These are phyloP conservation scores for Monosporozyma siamensis DNA, from an alignment of 805 yeast genomes.

Conservation along the genomic window DNA sequence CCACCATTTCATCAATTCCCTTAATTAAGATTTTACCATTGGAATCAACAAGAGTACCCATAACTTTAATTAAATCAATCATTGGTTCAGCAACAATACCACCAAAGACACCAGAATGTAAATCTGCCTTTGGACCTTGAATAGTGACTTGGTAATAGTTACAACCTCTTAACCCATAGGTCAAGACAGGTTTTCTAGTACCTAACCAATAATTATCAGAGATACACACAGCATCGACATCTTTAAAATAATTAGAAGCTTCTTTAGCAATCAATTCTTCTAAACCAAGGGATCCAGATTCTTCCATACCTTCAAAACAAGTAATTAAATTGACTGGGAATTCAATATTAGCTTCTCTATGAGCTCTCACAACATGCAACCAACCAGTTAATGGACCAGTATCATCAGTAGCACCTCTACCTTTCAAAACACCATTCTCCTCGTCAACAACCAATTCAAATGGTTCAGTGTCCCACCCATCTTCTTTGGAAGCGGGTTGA, in stretches of 20 bases:
- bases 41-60: slow-evolving; percentile 68
- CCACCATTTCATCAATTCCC: slow-evolving; percentile 90
- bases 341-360: slow-evolving; percentile 71
- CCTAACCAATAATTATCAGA: slow-evolving; percentile 99
- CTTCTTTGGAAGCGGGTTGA: slow-evolving; percentile 87
- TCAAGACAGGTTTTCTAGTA: slow-evolving; percentile 89
- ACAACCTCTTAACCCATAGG: slow-evolving; percentile 96
- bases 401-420: slow-evolving; percentile 95
- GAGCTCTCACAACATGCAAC: slow-evolving; percentile 90
- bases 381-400: slow-evolving; percentile 98
- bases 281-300: slow-evolving; percentile 87
- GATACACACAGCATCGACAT: slow-evolving; percentile 89
- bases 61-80: slow-evolving; percentile 77
- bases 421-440: slow-evolving; percentile 62
- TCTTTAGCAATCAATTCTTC: slow-evolving; percentile 75
- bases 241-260: slow-evolving; percentile 71
- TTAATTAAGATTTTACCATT: slow-evolving; percentile 79
- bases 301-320: slow-evolving; percentile 99
- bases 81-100: slow-evolving; percentile 96
- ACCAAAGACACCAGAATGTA: slow-evolving; percentile 96
- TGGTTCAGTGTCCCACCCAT: slow-evolving; percentile 95
- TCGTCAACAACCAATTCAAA: slow-evolving; percentile 57
- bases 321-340: slow-evolving; percentile 87
- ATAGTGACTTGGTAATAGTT: slow-evolving; percentile 79
- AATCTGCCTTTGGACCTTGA: slow-evolving; percentile 91